phyloP scores from a whole-genome alignment of 805 yeast species.

The Tetrapisispora arboricola region DNA sequence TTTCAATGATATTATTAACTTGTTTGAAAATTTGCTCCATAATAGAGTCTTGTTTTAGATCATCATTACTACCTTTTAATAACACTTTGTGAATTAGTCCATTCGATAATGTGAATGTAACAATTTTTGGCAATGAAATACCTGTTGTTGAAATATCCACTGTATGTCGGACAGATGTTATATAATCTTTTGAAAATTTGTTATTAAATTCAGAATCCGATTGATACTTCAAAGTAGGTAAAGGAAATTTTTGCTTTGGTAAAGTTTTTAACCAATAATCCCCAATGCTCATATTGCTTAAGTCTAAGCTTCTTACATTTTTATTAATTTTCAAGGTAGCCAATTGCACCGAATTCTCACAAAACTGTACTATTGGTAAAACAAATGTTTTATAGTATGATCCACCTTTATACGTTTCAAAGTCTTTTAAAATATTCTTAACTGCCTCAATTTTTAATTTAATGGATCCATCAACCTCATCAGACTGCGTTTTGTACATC shows the following conservation, averaged over 20 bases:
- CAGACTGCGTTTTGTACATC: conserved; percentile 32
- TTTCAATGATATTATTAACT: conserved; percentile 56
- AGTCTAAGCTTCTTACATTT: conserved; percentile 15
- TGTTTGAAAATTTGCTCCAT: conserved; percentile 95
- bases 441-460: conserved; percentile 45
- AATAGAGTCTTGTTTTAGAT: conserved; percentile 87
- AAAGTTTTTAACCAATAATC: conserved; percentile 49
- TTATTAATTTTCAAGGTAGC: conserved; percentile 35
- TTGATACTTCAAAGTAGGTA: conserved; percentile 49
- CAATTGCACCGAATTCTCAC: conserved; percentile 40
- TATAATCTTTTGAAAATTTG: conserved; percentile 39
- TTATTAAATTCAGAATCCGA: conserved; percentile 34
- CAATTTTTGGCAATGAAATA: conserved; percentile 76
- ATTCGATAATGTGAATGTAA: conserved; percentile 41
- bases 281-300: conserved; percentile 33
- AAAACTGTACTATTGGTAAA: conserved; percentile 38
- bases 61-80: conserved; percentile 82
- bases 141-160: conserved; percentile 71
- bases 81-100: conserved; percentile 53
- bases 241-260: conserved; percentile 42
- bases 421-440: conserved; percentile 34
- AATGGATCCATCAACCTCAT: conserved; percentile 30
- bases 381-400: conserved; percentile 27
- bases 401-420: conserved; percentile 24
- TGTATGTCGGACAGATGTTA: conserved; percentile 35